Base-by-base conservation (phyloP, 768 basidiomycete species). In the Ephemerocybe angulata region DNA sequence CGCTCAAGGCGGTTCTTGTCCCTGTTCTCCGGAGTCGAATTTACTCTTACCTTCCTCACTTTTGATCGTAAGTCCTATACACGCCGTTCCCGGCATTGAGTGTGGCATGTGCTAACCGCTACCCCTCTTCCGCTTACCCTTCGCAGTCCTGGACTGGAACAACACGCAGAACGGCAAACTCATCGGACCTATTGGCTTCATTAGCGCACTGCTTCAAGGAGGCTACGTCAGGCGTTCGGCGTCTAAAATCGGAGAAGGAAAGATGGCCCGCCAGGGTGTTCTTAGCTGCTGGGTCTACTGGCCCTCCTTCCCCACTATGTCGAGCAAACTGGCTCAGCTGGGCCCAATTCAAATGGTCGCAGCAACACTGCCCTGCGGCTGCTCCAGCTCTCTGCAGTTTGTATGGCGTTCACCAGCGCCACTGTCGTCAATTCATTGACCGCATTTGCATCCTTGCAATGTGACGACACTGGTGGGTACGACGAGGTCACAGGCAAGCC, bases 351-450 rank as follows among this genome's bases (percentile, higher is more conserved):
- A 19, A 41, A 13, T n/a, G 15, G 15, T 41, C 17, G 33, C 33
- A 13, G 21, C n/a, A 8, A 17, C 22, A 40, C 82, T 27, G 80
- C 81, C 11, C 74, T 82, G 60, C 77, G 72, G 33, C 71, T 85
- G 17, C 72, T 89, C 15, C 83, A 83, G 63, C 76, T 70, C n/a
- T 87, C 90, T 5, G 90, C 92, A 0, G 78, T 88, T 4, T 90
- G 87, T 63, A 78, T 98, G 72, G 93, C 93, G 3, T 97, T 93
- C 74, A 97, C 96, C 4, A 90, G 87, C 57, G 95, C 96, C 4
- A 97, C 93, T 1, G 95, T 97, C 48, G 96, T 99, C 58, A 98
- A 90, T 65, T 84, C 91, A 8, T 76, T 99, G 60, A 99, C 93
- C 33, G 86, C 94, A 24, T 84, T 87, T 58, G 96, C 95, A 10